Evolutionary conservation across 2,329 filamentous ascomycete genomes (phyloP).

Genomic region (Pseudocercospora macadamiae): DNA sequence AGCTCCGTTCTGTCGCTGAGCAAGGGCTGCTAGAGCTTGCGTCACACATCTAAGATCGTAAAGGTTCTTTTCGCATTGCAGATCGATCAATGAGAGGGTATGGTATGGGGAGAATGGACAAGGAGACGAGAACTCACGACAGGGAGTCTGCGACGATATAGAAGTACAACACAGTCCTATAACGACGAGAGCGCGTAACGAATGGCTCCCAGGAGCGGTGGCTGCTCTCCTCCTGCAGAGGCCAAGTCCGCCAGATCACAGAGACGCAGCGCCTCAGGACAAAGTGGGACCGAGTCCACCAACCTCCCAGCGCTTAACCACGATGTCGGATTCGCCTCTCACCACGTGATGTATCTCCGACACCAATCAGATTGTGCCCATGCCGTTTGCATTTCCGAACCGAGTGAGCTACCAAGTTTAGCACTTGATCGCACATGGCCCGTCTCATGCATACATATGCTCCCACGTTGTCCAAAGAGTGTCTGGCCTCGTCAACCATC

Average conservation of each 20-base stretch:
- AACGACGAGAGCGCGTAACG: constrained; percentile 29
- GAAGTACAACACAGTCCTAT: constrained; percentile 12
- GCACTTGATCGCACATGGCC: constrained; percentile 11
- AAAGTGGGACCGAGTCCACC: constrained; percentile 5
- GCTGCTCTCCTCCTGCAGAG: constrained; percentile 10
- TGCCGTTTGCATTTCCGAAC: constrained; percentile 9
- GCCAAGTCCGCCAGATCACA: constrained; percentile 14
- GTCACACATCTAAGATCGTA: constrained; percentile 19
- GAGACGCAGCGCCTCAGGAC: constrained; percentile 10
- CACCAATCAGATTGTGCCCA: neutral
- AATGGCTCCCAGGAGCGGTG: constrained; percentile 28
- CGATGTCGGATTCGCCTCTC: constrained; percentile 13
- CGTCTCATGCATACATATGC: constrained; percentile 9
- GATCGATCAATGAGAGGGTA: constrained; percentile 19
- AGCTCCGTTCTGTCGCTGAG: constrained; percentile 22
- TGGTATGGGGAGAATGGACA: constrained; percentile 6
- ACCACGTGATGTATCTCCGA: constrained; percentile 9
- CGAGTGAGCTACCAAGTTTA: constrained; percentile 9
- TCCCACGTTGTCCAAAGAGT: constrained; percentile 4
- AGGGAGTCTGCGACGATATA: constrained; percentile 21
- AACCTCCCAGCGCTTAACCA: constrained; percentile 13
- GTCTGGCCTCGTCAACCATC: neutral
- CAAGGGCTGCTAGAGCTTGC: constrained; percentile 14
- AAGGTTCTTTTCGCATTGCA: constrained; percentile 21
- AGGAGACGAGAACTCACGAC: constrained; percentile 22